Evolutionary conservation across 306 rosid species (phyloP), one percentile per base, ranked within the genome.

Genomic region (Senna siamea): DNA sequence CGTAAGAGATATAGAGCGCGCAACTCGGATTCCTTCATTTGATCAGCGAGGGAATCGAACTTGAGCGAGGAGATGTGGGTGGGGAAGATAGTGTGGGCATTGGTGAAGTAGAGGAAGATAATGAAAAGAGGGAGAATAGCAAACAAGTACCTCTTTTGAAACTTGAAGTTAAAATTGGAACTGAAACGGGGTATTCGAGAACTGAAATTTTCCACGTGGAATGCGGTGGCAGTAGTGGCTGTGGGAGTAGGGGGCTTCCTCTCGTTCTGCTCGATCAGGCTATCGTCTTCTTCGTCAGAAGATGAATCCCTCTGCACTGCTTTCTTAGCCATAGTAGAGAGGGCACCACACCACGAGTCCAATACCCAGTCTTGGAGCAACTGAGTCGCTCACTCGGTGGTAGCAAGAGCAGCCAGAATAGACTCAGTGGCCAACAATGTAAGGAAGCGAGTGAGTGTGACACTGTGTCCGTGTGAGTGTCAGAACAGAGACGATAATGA

Each of bases 201-300:
- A 13, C 44, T 79, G 41, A 76, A 51, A 26, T 62, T 82, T 68
- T 70, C 87, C 66, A 92, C 55, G 73, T 85, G 83, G 87, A 89
- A 89, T 55, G 75, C 10, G 47, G 34, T 8, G 19, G 83, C 5
- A 28, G 83, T 6, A 60, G 73, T 68, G 64, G 37, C 70, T 69
- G 52, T 64, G 26, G 54, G 65, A 56, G 78, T 2, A 53, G 55
- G 67, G 23, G 43, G 84, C 63, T 88, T 88, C 37, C 78, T 40
- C 43, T 81, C 85, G 76, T 88, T 80, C 34, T 86, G 90, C 0
- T 87, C 79, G 56, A 89, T 79, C 9, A 92, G 87, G 61, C 77
- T 82, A 14, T 92, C 93, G 13, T 89, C 96, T 57, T 82, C 91
- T 35, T 89, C 96, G 84, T 88, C 93, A 10, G 88, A 83, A 64